A percentile compares a stretch with the other conserved stretches of the same genome.
These are phyloP conservation scores for Phytopythium oedochilum DNA, from an alignment of 352 stramenopile species.

Conservation along the genomic window DNA sequence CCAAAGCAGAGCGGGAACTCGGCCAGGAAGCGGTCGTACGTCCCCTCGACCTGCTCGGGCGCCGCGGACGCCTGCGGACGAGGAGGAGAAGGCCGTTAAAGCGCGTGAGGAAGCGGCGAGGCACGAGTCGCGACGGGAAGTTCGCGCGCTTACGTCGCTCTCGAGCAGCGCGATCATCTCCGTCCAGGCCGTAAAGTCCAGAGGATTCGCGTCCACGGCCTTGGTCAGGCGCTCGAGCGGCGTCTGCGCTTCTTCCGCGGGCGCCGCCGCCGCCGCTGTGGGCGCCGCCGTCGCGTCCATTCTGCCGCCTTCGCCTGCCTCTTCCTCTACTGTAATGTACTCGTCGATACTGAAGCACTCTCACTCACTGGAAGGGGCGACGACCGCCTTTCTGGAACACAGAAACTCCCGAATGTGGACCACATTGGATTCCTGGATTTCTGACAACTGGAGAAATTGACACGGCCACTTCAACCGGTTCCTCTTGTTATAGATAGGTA, in stretches of 20 bases:
- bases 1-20: conserved; percentile 83
- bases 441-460: neutral
- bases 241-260: conserved; percentile 12
- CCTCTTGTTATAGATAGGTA: too few species aligned
- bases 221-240: conserved; percentile 47
- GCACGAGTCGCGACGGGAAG: neutral
- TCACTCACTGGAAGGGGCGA: too few species aligned
- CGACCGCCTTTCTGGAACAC: too few species aligned
- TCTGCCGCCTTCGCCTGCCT: too few species aligned
- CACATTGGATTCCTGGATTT: neutral
- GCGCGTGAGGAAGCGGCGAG: neutral
- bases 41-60: conserved; percentile 54
- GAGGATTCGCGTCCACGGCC: conserved; percentile 54
- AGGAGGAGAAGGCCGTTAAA: too few species aligned
- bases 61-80: conserved; percentile 23
- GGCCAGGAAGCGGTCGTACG: conserved; percentile 62
- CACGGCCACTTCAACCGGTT: too few species aligned
- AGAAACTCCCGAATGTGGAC: neutral
- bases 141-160: conserved; percentile 30
- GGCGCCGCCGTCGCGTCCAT: neutral
- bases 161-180: conserved; percentile 67
- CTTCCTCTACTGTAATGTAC: too few species aligned
- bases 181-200: conserved; percentile 82
- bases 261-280: conserved; percentile 5
- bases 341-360: too few species aligned